Conservation (phyloP, 2,329 filamentous ascomycete genomes). For the Endocalyx cinctus region DNA sequence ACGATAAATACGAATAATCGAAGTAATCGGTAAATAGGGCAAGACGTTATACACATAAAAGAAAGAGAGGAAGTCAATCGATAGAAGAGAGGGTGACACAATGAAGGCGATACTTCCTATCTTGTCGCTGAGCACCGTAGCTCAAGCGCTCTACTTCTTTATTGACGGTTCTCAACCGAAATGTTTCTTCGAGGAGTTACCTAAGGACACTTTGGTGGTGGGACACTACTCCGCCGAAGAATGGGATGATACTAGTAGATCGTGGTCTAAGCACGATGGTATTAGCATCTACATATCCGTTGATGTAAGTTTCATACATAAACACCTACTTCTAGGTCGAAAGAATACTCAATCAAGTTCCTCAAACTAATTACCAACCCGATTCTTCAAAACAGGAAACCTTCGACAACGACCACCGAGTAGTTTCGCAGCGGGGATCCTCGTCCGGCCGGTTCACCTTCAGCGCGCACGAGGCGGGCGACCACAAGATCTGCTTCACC, state of each 20-base stretch:
- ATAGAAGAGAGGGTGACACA: no score
- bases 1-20: no score
- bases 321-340: no score
- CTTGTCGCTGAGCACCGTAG: constrained; percentile 59
- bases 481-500: constrained; percentile 93
- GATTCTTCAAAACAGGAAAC: constrained; percentile 59
- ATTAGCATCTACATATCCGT: constrained; percentile 87
- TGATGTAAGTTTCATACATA: constrained; percentile 57
- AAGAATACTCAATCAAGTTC: no score
- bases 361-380: no score
- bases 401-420: constrained; percentile 96
- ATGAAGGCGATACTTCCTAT: constrained; percentile 62
- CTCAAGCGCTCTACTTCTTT: constrained; percentile 91
- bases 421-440: constrained; percentile 79
- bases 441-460: constrained; percentile 87
- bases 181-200: constrained; percentile 97
- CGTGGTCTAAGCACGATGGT: constrained; percentile 69
- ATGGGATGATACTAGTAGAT: constrained; percentile 64
- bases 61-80: no score
- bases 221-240: constrained; percentile 87
- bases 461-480: constrained; percentile 87
- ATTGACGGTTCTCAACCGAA: constrained; percentile 81
- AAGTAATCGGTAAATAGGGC: no score
- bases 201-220: constrained; percentile 94
- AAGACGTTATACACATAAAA: no score